These are phyloP conservation scores for Danielia reshetovae DNA, from an alignment of 805 yeast species.

Conservation along the genomic window DNA sequence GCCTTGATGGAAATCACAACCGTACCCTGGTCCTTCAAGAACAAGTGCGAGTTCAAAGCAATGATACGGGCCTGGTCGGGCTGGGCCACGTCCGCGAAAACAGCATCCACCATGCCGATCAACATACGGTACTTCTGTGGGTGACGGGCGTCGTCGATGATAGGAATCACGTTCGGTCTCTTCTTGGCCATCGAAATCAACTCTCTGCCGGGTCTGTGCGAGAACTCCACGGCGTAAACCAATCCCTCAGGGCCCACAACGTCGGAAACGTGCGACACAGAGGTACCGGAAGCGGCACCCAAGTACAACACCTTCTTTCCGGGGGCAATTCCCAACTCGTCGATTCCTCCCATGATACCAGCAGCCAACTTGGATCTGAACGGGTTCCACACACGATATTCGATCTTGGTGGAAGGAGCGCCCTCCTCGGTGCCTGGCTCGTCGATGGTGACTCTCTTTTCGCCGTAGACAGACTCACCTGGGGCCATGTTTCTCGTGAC, in stretches of 20 bases:
- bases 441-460: conserved; percentile 91
- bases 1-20: conserved; percentile 99
- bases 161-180: conserved; percentile 98
- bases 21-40: conserved; percentile 97
- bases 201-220: conserved; percentile 99
- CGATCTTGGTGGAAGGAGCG: conserved; percentile 87
- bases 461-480: conserved; percentile 98
- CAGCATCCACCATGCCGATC: conserved; percentile 97
- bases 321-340: conserved; percentile 94
- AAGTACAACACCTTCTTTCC: conserved; percentile 95
- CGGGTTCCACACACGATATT: conserved; percentile 99
- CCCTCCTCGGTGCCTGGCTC: conserved; percentile 88
- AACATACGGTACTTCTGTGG: conserved; percentile 99
- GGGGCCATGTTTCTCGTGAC: conserved; percentile 97
- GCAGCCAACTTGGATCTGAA: conserved; percentile 99
- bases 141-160: conserved; percentile 99
- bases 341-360: conserved; percentile 99
- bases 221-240: conserved; percentile 98
- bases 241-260: conserved; percentile 99
- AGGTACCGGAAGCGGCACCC: conserved; percentile 99
- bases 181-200: conserved; percentile 99
- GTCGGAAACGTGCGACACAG: conserved; percentile 97
- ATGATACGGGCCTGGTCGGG: conserved; percentile 99
- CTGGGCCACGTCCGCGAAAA: conserved; percentile 99
- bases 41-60: conserved; percentile 96